A percentile compares a stretch with the other conserved stretches of the same genome.
Evolutionary conservation across 2,329 filamentous ascomycete genomes (phyloP).

Genomic region (Pseudogymnoascus sp.): DNA sequence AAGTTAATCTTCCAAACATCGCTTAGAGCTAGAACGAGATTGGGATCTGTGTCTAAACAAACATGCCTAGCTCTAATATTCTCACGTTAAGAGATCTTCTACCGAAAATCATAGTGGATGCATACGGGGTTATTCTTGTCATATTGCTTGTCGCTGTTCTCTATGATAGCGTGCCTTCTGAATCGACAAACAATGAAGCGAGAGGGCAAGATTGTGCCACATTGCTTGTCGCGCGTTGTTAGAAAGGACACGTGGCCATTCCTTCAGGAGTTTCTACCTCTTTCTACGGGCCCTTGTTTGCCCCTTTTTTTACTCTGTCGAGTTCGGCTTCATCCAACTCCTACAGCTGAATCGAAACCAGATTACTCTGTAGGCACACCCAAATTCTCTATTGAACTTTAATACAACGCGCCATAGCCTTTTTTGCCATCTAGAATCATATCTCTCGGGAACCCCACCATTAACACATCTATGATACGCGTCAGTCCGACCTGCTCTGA

Average conservation of each 20-base stretch:
- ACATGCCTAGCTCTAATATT: conserved; percentile 20
- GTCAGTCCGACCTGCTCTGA: too few species aligned
- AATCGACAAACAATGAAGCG: conserved; percentile 1
- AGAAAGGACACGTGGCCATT: neutral
- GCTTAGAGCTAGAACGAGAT: conserved; percentile 22
- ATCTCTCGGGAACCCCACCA: too few species aligned
- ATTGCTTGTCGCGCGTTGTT: neutral
- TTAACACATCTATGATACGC: too few species aligned
- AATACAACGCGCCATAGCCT: too few species aligned
- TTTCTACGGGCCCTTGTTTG: too few species aligned
- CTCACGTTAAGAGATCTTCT: conserved; percentile 19
- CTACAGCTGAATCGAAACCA: too few species aligned
- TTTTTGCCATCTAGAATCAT: too few species aligned
- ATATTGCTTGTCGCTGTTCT: conserved; percentile 16
- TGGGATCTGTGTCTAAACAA: conserved; percentile 13
- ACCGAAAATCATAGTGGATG: conserved; percentile 21
- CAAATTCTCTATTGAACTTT: too few species aligned
- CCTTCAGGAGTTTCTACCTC: neutral
- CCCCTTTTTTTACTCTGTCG: too few species aligned
- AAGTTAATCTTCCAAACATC: conserved; percentile 20
- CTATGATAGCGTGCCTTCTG: conserved; percentile 10
- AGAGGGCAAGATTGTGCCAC: neutral
- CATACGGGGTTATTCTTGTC: conserved; percentile 16
- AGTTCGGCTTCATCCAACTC: too few species aligned
- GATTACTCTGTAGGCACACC: too few species aligned